Conservation (phyloP, 2,329 filamentous ascomycete species). For the Diaporthe australafricana region DNA sequence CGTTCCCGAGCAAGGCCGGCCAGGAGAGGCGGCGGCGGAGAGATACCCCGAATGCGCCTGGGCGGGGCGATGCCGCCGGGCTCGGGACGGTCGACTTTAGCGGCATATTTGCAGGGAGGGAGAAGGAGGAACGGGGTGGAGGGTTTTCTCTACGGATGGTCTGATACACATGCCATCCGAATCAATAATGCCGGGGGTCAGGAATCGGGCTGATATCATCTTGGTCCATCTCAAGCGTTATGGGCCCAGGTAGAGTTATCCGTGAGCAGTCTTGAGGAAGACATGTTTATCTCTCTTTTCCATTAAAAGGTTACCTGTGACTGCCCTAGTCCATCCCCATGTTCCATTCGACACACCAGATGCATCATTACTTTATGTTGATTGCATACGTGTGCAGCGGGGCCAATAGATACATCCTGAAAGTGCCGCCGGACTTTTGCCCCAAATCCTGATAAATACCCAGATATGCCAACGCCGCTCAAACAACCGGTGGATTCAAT, state of each 20-base stretch:
- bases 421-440: slow-evolving; percentile 9
- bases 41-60: slow-evolving; percentile 85
- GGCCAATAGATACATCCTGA: slow-evolving; percentile 16
- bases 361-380: slow-evolving; percentile 30
- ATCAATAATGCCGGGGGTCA: background rate
- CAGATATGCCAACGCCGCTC: slow-evolving; percentile 32
- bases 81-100: slow-evolving; percentile 73
- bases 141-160: slow-evolving; percentile 76
- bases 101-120: slow-evolving; percentile 76
- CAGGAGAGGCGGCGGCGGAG: slow-evolving; percentile 82
- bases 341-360: slow-evolving; percentile 22
- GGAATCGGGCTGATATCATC: background rate
- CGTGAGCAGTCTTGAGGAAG: background rate
- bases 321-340: slow-evolving; percentile 18
- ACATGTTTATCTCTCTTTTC: slow-evolving; percentile 15
- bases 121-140: slow-evolving; percentile 73
- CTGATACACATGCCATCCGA: slow-evolving; percentile 39
- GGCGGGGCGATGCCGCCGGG: slow-evolving; percentile 75
- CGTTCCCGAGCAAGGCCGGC: slow-evolving; percentile 94
- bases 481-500: slow-evolving; percentile 19
- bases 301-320: slow-evolving; percentile 28
- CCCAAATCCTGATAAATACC: slow-evolving; percentile 13
- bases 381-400: slow-evolving; percentile 15
- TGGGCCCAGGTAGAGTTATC: background rate
- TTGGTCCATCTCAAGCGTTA: background rate